Evolutionary conservation across 805 yeast genomes (phyloP).

Genomic region (Lipomyces mesembrius): DNA sequence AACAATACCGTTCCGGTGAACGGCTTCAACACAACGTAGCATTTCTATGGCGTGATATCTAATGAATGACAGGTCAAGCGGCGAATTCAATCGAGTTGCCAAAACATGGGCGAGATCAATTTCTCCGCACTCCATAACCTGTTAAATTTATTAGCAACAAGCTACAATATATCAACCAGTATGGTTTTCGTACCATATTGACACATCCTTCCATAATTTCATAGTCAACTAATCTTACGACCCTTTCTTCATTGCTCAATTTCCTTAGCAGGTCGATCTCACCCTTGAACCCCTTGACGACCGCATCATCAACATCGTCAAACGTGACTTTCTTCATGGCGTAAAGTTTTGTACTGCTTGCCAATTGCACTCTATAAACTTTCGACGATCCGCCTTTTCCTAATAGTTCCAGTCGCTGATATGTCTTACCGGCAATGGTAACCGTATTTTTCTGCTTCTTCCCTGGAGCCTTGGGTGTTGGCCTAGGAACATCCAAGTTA

Average conservation of each 20-base stretch:
- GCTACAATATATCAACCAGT: not conserved
- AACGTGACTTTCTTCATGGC: slow-evolving; percentile 83
- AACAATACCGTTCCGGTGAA: slow-evolving; percentile 84
- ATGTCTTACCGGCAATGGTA: slow-evolving; percentile 54
- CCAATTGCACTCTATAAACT: slow-evolving; percentile 75
- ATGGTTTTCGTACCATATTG: slow-evolving; percentile 55
- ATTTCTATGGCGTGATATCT: slow-evolving; percentile 79
- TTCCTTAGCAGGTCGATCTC: slow-evolving; percentile 77
- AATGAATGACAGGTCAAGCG: slow-evolving; percentile 74
- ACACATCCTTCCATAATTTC: slow-evolving; percentile 68
- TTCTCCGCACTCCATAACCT: slow-evolving; percentile 89
- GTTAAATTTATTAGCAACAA: not conserved
- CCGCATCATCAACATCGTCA: slow-evolving; percentile 73
- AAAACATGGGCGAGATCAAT: slow-evolving; percentile 84
- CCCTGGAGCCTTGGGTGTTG: slow-evolving; percentile 20
- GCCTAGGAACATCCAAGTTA: slow-evolving; percentile 30
- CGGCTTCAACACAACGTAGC: slow-evolving; percentile 80
- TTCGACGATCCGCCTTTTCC: slow-evolving; percentile 94
- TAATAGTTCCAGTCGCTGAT: slow-evolving; percentile 73
- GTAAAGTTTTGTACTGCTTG: slow-evolving; percentile 57
- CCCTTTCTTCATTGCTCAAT: slow-evolving; percentile 66
- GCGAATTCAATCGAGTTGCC: slow-evolving; percentile 55
- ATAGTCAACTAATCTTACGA: slow-evolving; percentile 76
- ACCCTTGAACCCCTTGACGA: slow-evolving; percentile 81
- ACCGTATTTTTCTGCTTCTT: slow-evolving; percentile 43